Percentiles rank a stretch among this genome's conserved stretches.
phyloP scores from a whole-genome alignment of 139 green algal species.

The Closterium sp. region DNA sequence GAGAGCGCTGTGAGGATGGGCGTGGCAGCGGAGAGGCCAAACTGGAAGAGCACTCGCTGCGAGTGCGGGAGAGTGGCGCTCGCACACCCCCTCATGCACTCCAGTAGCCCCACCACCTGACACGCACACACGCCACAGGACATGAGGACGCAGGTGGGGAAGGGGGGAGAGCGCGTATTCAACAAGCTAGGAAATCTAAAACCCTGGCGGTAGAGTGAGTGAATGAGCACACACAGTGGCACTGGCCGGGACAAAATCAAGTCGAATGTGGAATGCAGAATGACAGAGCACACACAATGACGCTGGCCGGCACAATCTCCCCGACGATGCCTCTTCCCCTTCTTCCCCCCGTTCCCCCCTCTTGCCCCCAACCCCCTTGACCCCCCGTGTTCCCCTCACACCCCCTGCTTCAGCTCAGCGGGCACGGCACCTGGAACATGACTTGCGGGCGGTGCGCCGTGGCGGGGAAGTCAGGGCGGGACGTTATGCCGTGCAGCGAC shows the following conservation, averaged over 20 bases:
- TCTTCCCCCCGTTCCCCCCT: neutral
- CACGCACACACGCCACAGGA: neutral
- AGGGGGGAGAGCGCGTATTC: neutral
- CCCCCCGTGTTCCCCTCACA: too few species aligned
- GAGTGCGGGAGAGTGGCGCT: slow-evolving; percentile 53
- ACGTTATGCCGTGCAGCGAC: neutral
- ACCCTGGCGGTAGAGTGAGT: too few species aligned
- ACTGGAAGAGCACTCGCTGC: slow-evolving; percentile 55
- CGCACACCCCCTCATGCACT: slow-evolving; percentile 66
- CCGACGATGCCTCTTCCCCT: too few species aligned
- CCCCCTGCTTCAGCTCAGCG: too few species aligned
- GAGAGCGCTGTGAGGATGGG: slow-evolving; percentile 47
- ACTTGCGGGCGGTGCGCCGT: neutral
- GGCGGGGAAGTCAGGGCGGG: neutral
- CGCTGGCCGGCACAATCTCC: too few species aligned
- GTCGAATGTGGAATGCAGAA: too few species aligned
- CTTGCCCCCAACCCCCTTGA: neutral
- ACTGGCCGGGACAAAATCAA: too few species aligned
- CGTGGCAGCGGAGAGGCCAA: slow-evolving; percentile 18
- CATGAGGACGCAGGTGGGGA: neutral
- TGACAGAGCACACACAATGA: too few species aligned
- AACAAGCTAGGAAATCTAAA: too few species aligned
- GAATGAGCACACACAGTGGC: too few species aligned
- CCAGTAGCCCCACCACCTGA: slow-evolving; percentile 54
- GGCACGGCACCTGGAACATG: neutral